Base-by-base conservation (phyloP, 805 yeast species). In the Dipodascopsis uninucleata region DNA sequence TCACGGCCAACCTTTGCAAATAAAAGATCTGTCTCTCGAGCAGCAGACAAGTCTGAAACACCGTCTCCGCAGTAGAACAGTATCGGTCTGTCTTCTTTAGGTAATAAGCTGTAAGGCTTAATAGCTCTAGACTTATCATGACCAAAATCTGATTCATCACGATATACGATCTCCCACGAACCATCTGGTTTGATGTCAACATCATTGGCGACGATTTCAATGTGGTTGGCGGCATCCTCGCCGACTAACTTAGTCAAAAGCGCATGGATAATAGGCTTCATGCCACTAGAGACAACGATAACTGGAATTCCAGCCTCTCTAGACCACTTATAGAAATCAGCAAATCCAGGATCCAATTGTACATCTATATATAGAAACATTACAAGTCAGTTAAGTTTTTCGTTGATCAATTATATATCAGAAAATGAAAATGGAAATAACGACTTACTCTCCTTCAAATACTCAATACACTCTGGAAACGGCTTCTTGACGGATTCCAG, bases 41-140 rank as follows among this genome's bases (percentile, higher is more conserved):
- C 97, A 20, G 98, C 98, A 46, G 87, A 78, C 57, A 93, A 71
- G 65, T 93, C 99, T 36, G 94, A 82, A 25, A 93, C 96, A 53
- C 99, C 99, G 64, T 93, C 99, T 47, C 99, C 99, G 61, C 95
- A 85, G 71, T 93, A 93, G 64, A 90, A 86, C 57, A 87, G 74
- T 31, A 71, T 70, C 12, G 95, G 95, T 38, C 77, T 72, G 17
- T 65, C 59, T 5, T 58, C 63, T 17, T 63, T 62, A 6, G 65
- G 60, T 28, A 61, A 56, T 39, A 53, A 45, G 18, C 68, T 67
- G 59, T 69, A 60, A 47, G 71, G 64, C 45, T 76, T 74, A 58
- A 93, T 90, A 23, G 93, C 82, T 45, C 77, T 74, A 24, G 96
- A 81, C 70, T 93, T 93, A 68, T 93, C 97, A 65, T 93, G 99